Evolutionary conservation across 2,329 filamentous ascomycete species (phyloP), one percentile per base, ranked within the genome.

Genomic region (Fusarium foetens): DNA sequence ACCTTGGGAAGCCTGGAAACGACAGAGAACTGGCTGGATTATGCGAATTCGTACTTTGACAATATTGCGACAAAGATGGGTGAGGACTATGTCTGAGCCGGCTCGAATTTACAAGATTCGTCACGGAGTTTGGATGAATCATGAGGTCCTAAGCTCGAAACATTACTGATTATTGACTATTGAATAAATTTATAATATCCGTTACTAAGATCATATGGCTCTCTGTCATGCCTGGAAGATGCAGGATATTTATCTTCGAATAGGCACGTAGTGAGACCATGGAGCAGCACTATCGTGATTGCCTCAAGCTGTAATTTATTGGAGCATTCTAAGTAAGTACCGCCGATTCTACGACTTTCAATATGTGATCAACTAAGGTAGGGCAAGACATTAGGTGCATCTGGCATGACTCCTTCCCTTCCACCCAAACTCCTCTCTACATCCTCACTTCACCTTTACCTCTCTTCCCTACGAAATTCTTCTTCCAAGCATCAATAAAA

Each of bases 31-130:
- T 73, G 70, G 62, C 51, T 73, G 17, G 27, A 60, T 17, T 73
- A 53, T 11, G 53, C 63, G 7, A 79, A 80, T 41, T 89, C 86
- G 63, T 81, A 85, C 74, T 91, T 89, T 75, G 83, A 83, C 51
- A 91, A 91, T 75, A 80, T 91, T 54, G 72, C 55, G 38, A 60
- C 53, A 21, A 66, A 69, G 14, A 70, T 75, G 62, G 23, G 33
- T 25, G 36, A 46, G 25, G 25, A 21, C n/a, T 25, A 33, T 33
- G 25, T 51, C n/a, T 51, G n/a, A 51, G 17, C 29, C 25, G n/a
- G 49, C 49, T 36, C 13, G 23, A 27, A 16, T 27, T 52, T 21
- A 52, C 7, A 38, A 16, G 33, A 38, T 52, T 38, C 33, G 13
- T 14, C 33, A 38, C 13, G 23, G 33, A 27, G 23, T 21, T 52